phyloP scores from a whole-genome alignment of 305 asterid genomes.

The Rubia tinctorum region DNA sequence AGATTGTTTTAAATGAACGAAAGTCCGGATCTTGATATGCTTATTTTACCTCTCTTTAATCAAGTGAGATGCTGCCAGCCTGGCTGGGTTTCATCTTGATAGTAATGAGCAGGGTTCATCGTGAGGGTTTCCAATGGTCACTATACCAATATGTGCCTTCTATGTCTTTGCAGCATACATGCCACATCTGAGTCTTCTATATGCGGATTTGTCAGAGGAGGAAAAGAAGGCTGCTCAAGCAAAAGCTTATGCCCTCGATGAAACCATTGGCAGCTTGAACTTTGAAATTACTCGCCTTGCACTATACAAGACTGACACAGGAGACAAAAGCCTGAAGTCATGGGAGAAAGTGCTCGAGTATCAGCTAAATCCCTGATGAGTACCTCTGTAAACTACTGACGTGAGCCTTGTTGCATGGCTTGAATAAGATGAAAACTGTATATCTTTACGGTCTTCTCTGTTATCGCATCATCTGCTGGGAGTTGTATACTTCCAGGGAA shows the following conservation, averaged over 20 bases:
- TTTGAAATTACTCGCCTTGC: conserved; percentile 64
- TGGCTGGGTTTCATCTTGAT: not conserved
- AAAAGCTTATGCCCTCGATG: conserved; percentile 59
- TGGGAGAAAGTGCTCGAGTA: conserved; percentile 84
- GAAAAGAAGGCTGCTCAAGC: conserved; percentile 68
- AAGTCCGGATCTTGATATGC: not conserved
- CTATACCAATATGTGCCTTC: not conserved
- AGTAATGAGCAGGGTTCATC: not conserved
- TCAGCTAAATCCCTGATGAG: conserved; percentile 28
- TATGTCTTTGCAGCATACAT: conserved; percentile 61
- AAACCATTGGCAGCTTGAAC: conserved; percentile 41
- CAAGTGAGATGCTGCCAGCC: not conserved
- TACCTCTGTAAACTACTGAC: conserved; percentile 1
- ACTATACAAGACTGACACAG: conserved; percentile 68
- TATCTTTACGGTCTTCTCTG: not conserved
- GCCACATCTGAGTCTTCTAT: conserved; percentile 95
- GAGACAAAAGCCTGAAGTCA: conserved; percentile 71
- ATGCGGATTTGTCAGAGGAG: conserved; percentile 66
- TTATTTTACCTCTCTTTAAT: not conserved
- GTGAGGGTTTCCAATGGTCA: not conserved
- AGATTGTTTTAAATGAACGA: not conserved
- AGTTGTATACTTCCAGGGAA: not conserved
- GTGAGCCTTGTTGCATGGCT: not conserved
- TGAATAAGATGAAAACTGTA: not conserved
- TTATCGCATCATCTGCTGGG: not conserved